phyloP scores from a whole-genome alignment of 208 protist species.

The Crithidia mellificae region DNA sequence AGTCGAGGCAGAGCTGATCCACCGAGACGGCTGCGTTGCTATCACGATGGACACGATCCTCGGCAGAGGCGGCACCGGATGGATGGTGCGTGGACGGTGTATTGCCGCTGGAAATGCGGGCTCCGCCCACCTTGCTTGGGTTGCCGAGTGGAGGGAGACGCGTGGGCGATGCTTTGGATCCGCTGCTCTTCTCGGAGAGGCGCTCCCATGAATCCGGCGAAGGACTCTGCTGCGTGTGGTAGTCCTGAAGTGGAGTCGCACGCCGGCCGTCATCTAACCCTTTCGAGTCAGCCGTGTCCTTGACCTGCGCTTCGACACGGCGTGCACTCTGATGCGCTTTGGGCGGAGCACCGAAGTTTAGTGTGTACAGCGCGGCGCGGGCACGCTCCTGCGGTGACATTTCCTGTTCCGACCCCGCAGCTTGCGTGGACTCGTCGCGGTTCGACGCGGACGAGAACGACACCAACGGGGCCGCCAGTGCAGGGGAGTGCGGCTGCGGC shows the following conservation, averaged over 20 bases:
- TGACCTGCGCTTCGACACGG: too few species aligned
- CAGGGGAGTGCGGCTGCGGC: too few species aligned
- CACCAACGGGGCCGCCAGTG: not conserved
- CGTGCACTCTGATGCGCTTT: not conserved
- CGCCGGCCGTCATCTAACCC: too few species aligned
- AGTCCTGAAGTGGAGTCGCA: too few species aligned
- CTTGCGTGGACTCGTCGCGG: not conserved
- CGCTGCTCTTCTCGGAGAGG: not conserved
- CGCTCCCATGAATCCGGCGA: not conserved
- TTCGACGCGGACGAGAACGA: not conserved
- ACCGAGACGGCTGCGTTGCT: constrained; percentile 23
- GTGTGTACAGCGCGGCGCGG: constrained; percentile 36
- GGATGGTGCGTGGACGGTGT: too few species aligned
- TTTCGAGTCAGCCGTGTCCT: not conserved
- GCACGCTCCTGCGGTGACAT: constrained; percentile 26
- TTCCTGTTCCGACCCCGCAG: not conserved
- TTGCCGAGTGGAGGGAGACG: not conserved
- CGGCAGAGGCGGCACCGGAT: not conserved
- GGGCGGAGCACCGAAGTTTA: constrained; percentile 31
- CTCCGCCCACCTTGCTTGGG: not conserved
- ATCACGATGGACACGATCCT: not conserved
- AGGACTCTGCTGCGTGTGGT: too few species aligned
- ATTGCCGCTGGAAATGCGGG: not conserved
- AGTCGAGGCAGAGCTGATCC: constrained; percentile 11
- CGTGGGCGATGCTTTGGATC: not conserved